Evolutionary conservation across 768 basidiomycete genomes (phyloP), one percentile per base, ranked within the genome.

Genomic region (Lactarius psammicola): DNA sequence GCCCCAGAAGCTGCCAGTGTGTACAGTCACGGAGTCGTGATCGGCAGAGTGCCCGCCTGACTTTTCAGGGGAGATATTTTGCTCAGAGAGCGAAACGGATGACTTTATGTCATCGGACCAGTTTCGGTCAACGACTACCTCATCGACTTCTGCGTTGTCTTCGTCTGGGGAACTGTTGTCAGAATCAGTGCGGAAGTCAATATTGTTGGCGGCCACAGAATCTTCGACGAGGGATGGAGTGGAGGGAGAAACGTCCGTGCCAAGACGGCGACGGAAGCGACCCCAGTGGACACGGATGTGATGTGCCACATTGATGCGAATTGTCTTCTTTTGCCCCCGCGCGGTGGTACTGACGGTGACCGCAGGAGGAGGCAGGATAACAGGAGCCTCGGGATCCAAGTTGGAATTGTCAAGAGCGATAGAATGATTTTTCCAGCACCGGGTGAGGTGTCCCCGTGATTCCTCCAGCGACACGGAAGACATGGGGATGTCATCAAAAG

Each of bases 121-220:
- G 36, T 80, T 76, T 56, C 89, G 82, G 74, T 92, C 90, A 18
- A 92, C 90, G 28, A 92, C 85, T 26, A 91, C 84, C 77, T 89
- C 84, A 74, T 92, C 84, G 9, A 91, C 85, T 60, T 79, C 76
- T 34, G 78, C 79, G 7, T 72, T 76, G 72, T 76, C 34, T 73
- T 76, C 46, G 77, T 68, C 65, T 60, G 74, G 74, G 59, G 76
- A 71, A 60, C 71, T 73, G 34, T 44, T 53, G 73, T 73, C 75
- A 74, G 77, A 30, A 66, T 74, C 36, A n/a, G 59, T 71, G 17
- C 70, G 68, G 28, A 73, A 63, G n/a, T 75, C 71, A n/a, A 62
- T 61, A 40, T 69, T 69, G 2, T 74, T 73, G 28, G 72, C 68
- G 1, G 71, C 71, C 36, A 64, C 72, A 64, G 73, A 74, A 54